Evolutionary conservation across 208 protist species (phyloP), one percentile per base, ranked within the genome.

Genomic region (Herpetomonas tarakana): DNA sequence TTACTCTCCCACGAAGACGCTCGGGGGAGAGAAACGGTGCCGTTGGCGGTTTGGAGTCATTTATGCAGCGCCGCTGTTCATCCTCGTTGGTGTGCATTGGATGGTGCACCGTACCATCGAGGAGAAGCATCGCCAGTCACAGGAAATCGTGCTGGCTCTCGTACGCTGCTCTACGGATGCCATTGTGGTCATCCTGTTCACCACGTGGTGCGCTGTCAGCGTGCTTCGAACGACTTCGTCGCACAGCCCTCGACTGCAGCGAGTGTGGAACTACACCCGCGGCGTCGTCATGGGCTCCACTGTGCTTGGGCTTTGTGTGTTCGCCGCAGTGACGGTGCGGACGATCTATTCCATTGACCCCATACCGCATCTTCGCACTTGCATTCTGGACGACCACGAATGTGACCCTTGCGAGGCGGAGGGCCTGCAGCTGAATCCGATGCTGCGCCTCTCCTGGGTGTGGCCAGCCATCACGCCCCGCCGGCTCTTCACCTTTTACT

Each of bases 71-170:
- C 12, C 29, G 18, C 6, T 26, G 4, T 2, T 29, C 9, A 11
- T 56, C 6, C 30, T 29, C 7, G 3, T 24, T 6, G 24, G 14
- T 2, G 4, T 69, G 21, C 73, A 86, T 46, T 16, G 58, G 0
- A 30, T 62, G 16, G 53, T 78, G 9, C 64, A 76, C 46, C 24
- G 24, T n/a, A 61, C 27, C 0, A 74, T 83, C 44, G 64, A 71
- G 1, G 21, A 26, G 12, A 27, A 56, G 35, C 69, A 83, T 27
- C 60, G 58, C 9, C 81, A 81, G 52, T 83, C 81, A 31, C 63
- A 83, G 58, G 81, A 88, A 60, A 54, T 88, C 21, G 52, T 78
- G 27, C 29, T 81, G 16, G 26, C 58, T 0, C n/a, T 83, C 19
- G 57, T 51, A 0, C 69, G 70, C 6, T 21, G 71, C 2, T 21